A percentile compares a stretch with the other conserved stretches of the same genome.
Conservation (phyloP, 2,329 filamentous ascomycete genomes). For the Neonectria ditissima region DNA sequence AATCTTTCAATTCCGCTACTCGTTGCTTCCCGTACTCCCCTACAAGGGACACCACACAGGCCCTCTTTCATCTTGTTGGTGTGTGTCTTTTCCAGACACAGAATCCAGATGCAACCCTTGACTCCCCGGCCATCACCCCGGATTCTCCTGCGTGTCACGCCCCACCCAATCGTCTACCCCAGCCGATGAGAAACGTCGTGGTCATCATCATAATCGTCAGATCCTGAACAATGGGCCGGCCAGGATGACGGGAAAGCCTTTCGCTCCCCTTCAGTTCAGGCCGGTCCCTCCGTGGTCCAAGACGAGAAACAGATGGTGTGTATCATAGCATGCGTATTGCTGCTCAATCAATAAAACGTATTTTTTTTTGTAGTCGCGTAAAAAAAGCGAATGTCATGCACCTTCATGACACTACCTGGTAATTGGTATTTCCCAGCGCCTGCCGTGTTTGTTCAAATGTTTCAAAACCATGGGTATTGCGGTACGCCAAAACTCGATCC, state of each 20-base stretch:
- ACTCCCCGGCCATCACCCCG: constrained; percentile 25
- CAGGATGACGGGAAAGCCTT: neutral
- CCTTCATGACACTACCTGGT: constrained; percentile 33
- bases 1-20: constrained; percentile 21
- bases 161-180: constrained; percentile 32
- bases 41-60: constrained; percentile 15
- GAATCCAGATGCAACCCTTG: constrained; percentile 11
- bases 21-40: constrained; percentile 10
- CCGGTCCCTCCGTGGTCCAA: constrained; percentile 12
- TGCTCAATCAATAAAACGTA: constrained; percentile 39
- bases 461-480: constrained; percentile 49
- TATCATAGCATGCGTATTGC: constrained; percentile 34
- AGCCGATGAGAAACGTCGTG: constrained; percentile 36
- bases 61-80: constrained; percentile 17
- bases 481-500: constrained; percentile 44
- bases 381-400: constrained; percentile 40
- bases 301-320: constrained; percentile 31
- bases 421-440: constrained; percentile 44
- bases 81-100: constrained; percentile 30
- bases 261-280: neutral
- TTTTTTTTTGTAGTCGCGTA: constrained; percentile 39
- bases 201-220: constrained; percentile 42
- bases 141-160: constrained; percentile 27
- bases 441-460: constrained; percentile 40
- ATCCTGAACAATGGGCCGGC: constrained; percentile 15